Conservation (phyloP, 2,329 filamentous ascomycete species). For the Alternaria metachromatica region DNA sequence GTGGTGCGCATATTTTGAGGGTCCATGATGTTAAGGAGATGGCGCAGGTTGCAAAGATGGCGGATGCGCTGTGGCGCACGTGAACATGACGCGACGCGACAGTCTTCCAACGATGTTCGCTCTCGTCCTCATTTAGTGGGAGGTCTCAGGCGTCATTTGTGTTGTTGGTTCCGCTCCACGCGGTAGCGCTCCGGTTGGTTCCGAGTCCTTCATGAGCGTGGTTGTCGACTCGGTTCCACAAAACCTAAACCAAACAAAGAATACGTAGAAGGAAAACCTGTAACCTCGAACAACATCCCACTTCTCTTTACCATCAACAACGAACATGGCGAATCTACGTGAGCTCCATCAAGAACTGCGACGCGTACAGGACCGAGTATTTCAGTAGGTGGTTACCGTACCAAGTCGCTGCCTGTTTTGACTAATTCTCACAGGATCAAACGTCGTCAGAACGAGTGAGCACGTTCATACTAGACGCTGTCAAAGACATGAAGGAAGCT, state of each 20-base stretch:
- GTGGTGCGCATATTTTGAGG: conserved; percentile 88
- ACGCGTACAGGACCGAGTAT: neutral
- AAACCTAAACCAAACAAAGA: neutral
- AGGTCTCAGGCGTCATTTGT: neutral
- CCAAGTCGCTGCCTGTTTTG: neutral
- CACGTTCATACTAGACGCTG: neutral
- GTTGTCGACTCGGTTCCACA: neutral
- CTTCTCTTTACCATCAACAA: neutral
- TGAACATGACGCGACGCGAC: neutral
- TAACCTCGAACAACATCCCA: neutral
- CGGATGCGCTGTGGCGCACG: conserved; percentile 85
- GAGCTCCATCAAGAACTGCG: neutral
- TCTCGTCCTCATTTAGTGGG: neutral
- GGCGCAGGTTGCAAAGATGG: conserved; percentile 81
- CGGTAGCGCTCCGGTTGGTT: neutral
- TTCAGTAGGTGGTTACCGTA: neutral
- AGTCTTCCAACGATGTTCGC: neutral
- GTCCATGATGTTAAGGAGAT: conserved; percentile 93
- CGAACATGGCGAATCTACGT: neutral
- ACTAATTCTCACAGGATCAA: neutral
- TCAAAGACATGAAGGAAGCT: neutral
- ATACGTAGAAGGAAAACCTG: neutral
- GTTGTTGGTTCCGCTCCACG: neutral
- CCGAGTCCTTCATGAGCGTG: neutral
- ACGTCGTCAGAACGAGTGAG: neutral